A percentile compares a stretch with the other conserved stretches of the same genome.
phyloP scores from a whole-genome alignment of 306 rosid species.

The Sicyos baderoa region DNA sequence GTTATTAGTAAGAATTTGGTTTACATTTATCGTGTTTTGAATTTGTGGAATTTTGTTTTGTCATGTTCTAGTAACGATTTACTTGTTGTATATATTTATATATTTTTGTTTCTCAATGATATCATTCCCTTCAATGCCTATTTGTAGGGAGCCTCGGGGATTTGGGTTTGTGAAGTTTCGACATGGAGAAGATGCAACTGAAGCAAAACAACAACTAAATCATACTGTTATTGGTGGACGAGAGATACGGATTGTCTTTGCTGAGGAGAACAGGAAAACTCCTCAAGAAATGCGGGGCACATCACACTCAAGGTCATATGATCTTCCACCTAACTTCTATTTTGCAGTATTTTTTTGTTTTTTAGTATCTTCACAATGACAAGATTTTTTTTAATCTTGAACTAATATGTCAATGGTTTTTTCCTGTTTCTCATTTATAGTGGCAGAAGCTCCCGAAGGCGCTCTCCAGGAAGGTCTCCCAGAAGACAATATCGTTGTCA shows the following conservation, averaged over 20 bases:
- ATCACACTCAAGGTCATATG: conserved; percentile 53
- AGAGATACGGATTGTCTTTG: conserved; percentile 86
- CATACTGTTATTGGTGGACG: conserved; percentile 90
- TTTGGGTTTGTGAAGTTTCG: conserved; percentile 97
- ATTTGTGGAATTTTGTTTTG: neutral
- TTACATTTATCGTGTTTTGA: neutral
- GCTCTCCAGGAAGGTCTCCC: conserved; percentile 70
- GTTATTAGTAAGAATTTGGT: neutral
- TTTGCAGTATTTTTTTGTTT: conserved; percentile 4
- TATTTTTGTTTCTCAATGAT: neutral
- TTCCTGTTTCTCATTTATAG: conserved; percentile 21
- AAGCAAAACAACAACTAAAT: conserved; percentile 82
- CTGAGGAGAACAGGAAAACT: conserved; percentile 96
- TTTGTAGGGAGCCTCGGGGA: conserved; percentile 82
- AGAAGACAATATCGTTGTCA: conserved; percentile 59
- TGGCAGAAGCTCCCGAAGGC: conserved; percentile 56
- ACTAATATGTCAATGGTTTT: neutral
- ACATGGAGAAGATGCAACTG: conserved; percentile 81
- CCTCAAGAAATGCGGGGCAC: conserved; percentile 83
- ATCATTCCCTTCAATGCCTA: neutral
- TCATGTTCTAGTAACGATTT: neutral
- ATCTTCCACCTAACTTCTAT: neutral
- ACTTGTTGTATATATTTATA: neutral
- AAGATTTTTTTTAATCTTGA: neutral
- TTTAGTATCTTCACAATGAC: conserved; percentile 13